phyloP scores from a whole-genome alignment of 108 stramenopile genomes.

The Nitzschia sp. region DNA sequence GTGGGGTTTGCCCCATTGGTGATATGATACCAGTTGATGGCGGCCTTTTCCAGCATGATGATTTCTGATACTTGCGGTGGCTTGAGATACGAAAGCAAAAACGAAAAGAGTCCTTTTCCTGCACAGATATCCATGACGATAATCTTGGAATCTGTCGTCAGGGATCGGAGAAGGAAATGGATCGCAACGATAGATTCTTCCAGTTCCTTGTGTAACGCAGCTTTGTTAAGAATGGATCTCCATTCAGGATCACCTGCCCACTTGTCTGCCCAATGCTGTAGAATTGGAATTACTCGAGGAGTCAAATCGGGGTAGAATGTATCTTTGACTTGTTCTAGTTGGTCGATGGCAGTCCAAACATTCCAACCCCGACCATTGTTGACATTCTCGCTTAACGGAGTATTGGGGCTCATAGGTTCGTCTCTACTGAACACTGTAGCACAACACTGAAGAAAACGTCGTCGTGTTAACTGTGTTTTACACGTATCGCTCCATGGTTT shows the following conservation, averaged over 20 bases:
- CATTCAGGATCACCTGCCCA: conserved; percentile 43
- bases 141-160: conserved; percentile 10
- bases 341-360: conserved; percentile 28
- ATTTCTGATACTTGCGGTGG: conserved; percentile 40
- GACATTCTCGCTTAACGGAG: too few relatives aligned
- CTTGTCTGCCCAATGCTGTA: conserved; percentile 39
- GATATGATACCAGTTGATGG: conserved; percentile 71
- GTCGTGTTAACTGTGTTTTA: too few relatives aligned
- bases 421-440: too few relatives aligned
- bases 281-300: conserved; percentile 37
- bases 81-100: conserved; percentile 53
- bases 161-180: conserved; percentile 26
- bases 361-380: conserved; percentile 15
- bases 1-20: conserved; percentile 34
- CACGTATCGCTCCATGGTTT: too few relatives aligned
- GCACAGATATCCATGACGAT: conserved; percentile 58
- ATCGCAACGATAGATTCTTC: conserved; percentile 73
- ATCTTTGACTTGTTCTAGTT: conserved; percentile 7
- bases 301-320: conserved; percentile 38
- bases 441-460: too few relatives aligned
- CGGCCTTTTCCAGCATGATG: conserved; percentile 64
- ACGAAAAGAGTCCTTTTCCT: conserved; percentile 69
- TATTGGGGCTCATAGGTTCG: too few relatives aligned
- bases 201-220: conserved; percentile 46
- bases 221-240: conserved; percentile 56